A percentile compares a stretch with the other conserved stretches of the same genome.
These are phyloP conservation scores for Mangifera indica DNA, from an alignment of 345 rosid species.

Conservation along the genomic window DNA sequence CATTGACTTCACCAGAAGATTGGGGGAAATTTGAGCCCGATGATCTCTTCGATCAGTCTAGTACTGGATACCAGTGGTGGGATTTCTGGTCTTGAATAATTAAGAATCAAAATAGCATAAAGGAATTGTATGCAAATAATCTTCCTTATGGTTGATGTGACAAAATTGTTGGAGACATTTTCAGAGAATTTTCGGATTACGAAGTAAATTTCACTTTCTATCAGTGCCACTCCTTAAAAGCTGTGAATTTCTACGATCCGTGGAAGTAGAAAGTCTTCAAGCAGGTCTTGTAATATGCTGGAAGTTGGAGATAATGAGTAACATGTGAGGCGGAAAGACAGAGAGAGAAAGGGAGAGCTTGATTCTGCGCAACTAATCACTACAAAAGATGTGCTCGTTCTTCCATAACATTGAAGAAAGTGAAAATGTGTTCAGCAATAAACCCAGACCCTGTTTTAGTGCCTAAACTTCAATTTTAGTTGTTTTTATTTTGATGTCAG, in stretches of 20 bases:
- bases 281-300: not conserved
- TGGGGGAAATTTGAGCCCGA: constrained; percentile 65
- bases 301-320: not conserved
- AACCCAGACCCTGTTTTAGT: not conserved
- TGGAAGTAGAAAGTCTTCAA: not conserved
- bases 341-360: not conserved
- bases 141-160: constrained; percentile 6
- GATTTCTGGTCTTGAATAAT: constrained; percentile 60
- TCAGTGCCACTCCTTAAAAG: constrained; percentile 3
- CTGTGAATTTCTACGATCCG: not conserved
- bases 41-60: constrained; percentile 53
- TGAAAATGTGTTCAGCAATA: not conserved
- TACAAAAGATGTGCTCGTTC: not conserved
- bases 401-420: not conserved
- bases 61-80: constrained; percentile 62
- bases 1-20: constrained; percentile 66
- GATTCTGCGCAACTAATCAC: not conserved
- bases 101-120: not conserved
- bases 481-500: not conserved
- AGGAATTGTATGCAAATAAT: constrained; percentile 22
- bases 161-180: not conserved
- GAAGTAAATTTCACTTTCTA: constrained; percentile 1
- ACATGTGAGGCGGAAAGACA: not conserved
- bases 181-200: constrained; percentile 10
- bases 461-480: not conserved